Conservation (phyloP, 2,329 filamentous ascomycete species). For the Ceratocystis papillata region DNA sequence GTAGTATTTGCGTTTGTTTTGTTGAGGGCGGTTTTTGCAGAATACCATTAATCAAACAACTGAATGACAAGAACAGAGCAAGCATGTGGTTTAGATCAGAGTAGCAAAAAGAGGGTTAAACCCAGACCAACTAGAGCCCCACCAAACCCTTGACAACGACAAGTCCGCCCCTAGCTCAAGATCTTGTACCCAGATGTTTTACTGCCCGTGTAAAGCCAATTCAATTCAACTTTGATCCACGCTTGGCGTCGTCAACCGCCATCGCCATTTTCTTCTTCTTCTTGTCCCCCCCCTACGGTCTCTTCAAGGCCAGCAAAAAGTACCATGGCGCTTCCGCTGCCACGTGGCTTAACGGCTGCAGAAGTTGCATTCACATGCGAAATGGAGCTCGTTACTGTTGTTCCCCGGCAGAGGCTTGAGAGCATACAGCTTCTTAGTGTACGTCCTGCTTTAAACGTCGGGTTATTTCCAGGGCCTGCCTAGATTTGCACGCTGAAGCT, state of each 20-base stretch:
- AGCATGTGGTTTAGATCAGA: no score
- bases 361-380: constrained; percentile 93
- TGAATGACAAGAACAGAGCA: neutral
- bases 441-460: constrained; percentile 35
- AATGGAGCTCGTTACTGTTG: constrained; percentile 90
- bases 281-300: neutral
- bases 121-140: no score
- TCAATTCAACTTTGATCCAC: no score
- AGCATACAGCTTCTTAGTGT: constrained; percentile 76
- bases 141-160: no score
- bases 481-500: no score
- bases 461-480: no score
- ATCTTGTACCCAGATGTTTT: no score
- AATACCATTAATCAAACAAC: neutral
- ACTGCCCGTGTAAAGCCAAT: no score
- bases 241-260: neutral
- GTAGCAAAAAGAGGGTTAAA: no score
- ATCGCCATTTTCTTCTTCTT: neutral
- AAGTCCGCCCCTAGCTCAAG: no score
- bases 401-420: constrained; percentile 83
- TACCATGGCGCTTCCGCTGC: constrained; percentile 42
- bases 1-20: neutral
- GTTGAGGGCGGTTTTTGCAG: neutral
- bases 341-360: constrained; percentile 56
- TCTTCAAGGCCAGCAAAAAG: neutral